phyloP scores from a whole-genome alignment of 2,329 filamentous ascomycete species.

The Clonostachys byssicola region DNA sequence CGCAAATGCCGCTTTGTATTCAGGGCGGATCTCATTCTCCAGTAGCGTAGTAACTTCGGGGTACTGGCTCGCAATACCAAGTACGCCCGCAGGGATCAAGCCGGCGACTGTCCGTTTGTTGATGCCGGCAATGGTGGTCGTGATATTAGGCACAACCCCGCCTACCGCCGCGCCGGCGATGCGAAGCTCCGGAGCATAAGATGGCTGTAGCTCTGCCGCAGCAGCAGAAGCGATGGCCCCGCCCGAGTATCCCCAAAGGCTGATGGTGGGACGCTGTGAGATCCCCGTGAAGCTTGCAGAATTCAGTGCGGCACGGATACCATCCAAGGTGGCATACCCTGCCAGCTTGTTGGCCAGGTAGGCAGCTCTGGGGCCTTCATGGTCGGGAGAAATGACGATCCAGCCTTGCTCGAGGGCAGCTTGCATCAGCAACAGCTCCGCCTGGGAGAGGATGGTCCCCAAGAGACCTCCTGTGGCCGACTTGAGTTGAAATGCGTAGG shows the following conservation, averaged over 20 bases:
- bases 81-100: conserved; percentile 12
- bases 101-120: conserved; percentile 10
- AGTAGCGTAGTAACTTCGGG: too few species aligned
- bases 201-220: conserved; percentile 16
- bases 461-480: too few species aligned
- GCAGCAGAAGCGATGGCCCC: conserved; percentile 11
- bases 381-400: conserved; percentile 1
- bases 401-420: too few species aligned
- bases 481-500: too few species aligned
- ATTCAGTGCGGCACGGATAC: conserved; percentile 31
- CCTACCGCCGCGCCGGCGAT: conserved; percentile 17
- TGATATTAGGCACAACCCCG: conserved; percentile 12
- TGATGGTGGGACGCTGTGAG: conserved; percentile 19
- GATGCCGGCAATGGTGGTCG: conserved; percentile 5
- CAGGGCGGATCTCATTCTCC: too few species aligned
- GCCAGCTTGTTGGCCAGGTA: too few species aligned
- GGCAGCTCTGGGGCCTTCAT: background rate
- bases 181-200: conserved; percentile 13
- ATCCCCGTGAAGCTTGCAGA: conserved; percentile 19
- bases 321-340: conserved; percentile 36
- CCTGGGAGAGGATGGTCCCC: too few species aligned
- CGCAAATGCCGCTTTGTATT: too few species aligned
- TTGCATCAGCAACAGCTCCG: too few species aligned
- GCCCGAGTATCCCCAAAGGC: conserved; percentile 35
- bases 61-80: too few species aligned